These are phyloP conservation scores for Apostasia shenzhenica DNA, from an alignment of 106 monocot species.

Conservation along the genomic window DNA sequence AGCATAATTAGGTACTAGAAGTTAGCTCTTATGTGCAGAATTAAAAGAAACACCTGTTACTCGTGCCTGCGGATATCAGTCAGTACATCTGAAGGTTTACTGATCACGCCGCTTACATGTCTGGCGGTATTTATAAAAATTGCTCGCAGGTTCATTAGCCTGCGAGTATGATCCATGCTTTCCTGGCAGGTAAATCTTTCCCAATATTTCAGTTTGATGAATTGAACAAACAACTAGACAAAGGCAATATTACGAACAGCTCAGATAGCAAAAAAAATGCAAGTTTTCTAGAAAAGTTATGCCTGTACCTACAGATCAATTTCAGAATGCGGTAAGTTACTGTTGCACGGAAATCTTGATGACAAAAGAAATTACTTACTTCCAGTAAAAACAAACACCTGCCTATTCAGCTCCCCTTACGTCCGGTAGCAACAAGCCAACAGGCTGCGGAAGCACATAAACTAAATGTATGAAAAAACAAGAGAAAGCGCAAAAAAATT, in stretches of 20 bases:
- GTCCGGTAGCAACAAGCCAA: not conserved
- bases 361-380: not conserved
- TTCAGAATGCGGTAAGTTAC: not conserved
- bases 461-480: not conserved
- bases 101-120: not conserved
- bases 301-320: not conserved
- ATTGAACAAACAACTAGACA: not conserved
- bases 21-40: not conserved
- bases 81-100: not conserved
- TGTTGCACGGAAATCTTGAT: not conserved
- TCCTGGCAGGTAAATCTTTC: not conserved
- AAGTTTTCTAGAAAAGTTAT: not conserved
- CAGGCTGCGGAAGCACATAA: not conserved
- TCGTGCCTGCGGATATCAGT: not conserved
- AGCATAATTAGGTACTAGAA: conserved; percentile 1
- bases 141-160: not conserved
- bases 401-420: not conserved
- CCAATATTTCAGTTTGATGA: not conserved
- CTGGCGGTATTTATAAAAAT: not conserved
- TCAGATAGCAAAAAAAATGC: not conserved
- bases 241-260: not conserved
- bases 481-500: not conserved
- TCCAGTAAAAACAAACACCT: not conserved
- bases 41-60: not conserved
- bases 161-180: not conserved